Percentiles rank a stretch among this genome's conserved stretches.
phyloP scores from a whole-genome alignment of 495 filamentous ascomycete genomes.

The Opeltia flavorubescens region DNA sequence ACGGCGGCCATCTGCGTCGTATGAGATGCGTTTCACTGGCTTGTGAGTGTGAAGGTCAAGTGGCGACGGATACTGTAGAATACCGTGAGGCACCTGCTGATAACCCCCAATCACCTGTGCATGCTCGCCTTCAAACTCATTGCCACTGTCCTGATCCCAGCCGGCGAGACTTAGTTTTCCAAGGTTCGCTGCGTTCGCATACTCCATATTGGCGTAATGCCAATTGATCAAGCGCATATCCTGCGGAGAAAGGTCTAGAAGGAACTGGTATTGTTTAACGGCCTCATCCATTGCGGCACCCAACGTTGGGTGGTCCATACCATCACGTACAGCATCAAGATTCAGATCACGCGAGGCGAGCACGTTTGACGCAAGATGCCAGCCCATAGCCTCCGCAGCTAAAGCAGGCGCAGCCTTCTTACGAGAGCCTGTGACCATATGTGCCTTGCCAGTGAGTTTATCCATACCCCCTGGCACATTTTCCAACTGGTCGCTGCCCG shows the following conservation, averaged over 20 bases:
- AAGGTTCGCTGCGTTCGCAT: slow-evolving; percentile 84
- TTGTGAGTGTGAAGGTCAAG: slow-evolving; percentile 68
- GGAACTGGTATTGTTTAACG: slow-evolving; percentile 67
- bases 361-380: slow-evolving; percentile 54
- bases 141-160: slow-evolving; percentile 94
- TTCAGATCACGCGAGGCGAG: slow-evolving; percentile 53
- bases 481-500: slow-evolving; percentile 24
- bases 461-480: slow-evolving; percentile 45
- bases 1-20: slow-evolving; percentile 31
- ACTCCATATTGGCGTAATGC: slow-evolving; percentile 97
- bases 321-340: slow-evolving; percentile 49
- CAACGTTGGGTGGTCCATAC: slow-evolving; percentile 52
- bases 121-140: slow-evolving; percentile 92
- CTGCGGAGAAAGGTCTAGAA: slow-evolving; percentile 69
- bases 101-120: slow-evolving; percentile 88
- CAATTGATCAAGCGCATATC: slow-evolving; percentile 90
- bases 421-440: slow-evolving; percentile 41
- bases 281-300: slow-evolving; percentile 84
- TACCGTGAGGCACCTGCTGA: slow-evolving; percentile 70
- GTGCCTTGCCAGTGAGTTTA: slow-evolving; percentile 43
- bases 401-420: slow-evolving; percentile 47
- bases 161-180: slow-evolving; percentile 74
- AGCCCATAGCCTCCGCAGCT: slow-evolving; percentile 67
- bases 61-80: slow-evolving; percentile 58
- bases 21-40: slow-evolving; percentile 54